phyloP scores from a whole-genome alignment of 1,139 yeast species.

The Yamadazyma triangularis region DNA sequence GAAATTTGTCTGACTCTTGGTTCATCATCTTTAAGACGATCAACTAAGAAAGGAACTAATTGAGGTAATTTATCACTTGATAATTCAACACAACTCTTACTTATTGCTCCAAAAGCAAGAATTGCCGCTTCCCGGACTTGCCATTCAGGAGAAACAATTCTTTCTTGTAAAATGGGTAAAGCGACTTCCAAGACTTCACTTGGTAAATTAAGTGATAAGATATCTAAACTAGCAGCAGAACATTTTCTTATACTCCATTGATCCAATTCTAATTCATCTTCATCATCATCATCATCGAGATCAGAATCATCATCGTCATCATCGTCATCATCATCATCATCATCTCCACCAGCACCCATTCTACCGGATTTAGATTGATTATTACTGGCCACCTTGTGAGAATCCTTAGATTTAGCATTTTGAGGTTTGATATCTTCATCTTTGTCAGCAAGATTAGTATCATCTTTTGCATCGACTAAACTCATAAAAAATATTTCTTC shows the following conservation, averaged over 20 bases:
- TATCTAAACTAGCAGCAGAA: conserved; percentile 88
- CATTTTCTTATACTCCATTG: conserved; percentile 94
- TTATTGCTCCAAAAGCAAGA: conserved; percentile 91
- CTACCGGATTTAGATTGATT: conserved; percentile 4
- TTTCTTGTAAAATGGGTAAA: conserved; percentile 71
- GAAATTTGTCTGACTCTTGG: conserved; percentile 88
- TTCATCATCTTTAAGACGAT: conserved; percentile 68
- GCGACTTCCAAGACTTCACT: conserved; percentile 61
- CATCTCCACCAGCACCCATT: conserved; percentile 7
- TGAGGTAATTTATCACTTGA: conserved; percentile 72
- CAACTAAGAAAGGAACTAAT: conserved; percentile 79
- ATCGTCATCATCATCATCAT: conserved; percentile 9
- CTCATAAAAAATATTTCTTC: conserved; percentile 73
- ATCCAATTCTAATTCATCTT: conserved; percentile 54
- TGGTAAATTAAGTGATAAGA: conserved; percentile 67
- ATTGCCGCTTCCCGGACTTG: conserved; percentile 90
- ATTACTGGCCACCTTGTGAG: conserved; percentile 41
- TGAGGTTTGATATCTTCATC: conserved; percentile 86
- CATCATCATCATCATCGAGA: conserved; percentile 62
- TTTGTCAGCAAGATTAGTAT: conserved; percentile 64
- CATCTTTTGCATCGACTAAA: conserved; percentile 65
- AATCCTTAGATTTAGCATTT: conserved; percentile 62
- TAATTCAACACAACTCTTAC: conserved; percentile 77
- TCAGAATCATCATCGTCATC: conserved; percentile 43
- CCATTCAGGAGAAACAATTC: conserved; percentile 72